Evolutionary conservation across 116 monocot genomes (phyloP).

Genomic region (Dioscorea cayenensis): DNA sequence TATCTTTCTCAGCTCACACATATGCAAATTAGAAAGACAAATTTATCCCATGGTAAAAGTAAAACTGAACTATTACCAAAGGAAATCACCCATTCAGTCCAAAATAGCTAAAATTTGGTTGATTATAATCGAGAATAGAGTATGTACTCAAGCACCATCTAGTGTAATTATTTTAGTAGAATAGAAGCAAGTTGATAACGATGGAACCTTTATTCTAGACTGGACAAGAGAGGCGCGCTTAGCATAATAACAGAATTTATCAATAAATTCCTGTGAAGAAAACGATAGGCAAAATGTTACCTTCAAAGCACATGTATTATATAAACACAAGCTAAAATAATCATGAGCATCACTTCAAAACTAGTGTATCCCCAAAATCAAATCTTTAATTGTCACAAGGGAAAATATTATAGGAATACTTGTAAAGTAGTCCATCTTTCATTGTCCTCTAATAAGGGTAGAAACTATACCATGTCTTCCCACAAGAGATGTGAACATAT

Average conservation of each 20-base stretch:
- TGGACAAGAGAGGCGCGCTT: conserved; percentile 99
- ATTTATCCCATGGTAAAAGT: not conserved
- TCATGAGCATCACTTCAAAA: too few relatives aligned
- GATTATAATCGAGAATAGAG: too few relatives aligned
- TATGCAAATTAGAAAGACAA: not conserved
- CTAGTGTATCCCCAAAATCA: too few relatives aligned
- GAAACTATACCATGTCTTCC: too few relatives aligned
- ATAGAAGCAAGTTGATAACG: not conserved
- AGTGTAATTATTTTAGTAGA: not conserved
- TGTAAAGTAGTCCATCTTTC: too few relatives aligned
- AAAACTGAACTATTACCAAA: not conserved
- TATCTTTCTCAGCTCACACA: not conserved
- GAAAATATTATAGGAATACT: too few relatives aligned
- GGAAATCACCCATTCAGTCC: not conserved
- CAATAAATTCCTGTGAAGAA: conserved; percentile 81
- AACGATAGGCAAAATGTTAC: not conserved
- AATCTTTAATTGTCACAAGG: too few relatives aligned
- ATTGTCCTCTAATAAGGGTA: too few relatives aligned
- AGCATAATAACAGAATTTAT: conserved; percentile 97
- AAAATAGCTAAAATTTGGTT: not conserved
- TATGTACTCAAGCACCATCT: not conserved
- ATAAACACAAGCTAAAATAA: not conserved
- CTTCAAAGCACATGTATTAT: too few relatives aligned
- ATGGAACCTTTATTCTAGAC: conserved; percentile 97
- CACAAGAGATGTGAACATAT: too few relatives aligned